Conservation (phyloP, 495 filamentous ascomycete genomes). For the Staphylotrichum longicolle region DNA sequence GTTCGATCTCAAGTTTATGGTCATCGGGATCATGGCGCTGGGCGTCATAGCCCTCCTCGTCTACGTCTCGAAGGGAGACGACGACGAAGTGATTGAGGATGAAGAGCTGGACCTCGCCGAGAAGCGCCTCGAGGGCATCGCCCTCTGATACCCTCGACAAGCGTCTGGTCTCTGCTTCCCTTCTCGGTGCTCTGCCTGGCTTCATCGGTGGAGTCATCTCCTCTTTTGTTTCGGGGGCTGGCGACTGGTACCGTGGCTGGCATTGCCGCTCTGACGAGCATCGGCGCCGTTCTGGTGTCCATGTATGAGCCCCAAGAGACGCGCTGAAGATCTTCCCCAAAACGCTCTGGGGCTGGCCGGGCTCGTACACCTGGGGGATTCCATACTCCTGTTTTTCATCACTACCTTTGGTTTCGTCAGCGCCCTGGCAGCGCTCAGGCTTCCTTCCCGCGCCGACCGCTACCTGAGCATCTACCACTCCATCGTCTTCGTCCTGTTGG, state of each 20-base stretch:
- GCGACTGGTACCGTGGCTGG: constrained; percentile 41
- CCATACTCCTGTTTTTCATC: constrained; percentile 88
- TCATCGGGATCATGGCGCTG: constrained; percentile 68
- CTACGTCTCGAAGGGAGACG: constrained; percentile 60
- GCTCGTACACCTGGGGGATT: constrained; percentile 98
- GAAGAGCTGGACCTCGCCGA: constrained; percentile 46
- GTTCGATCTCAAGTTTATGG: constrained; percentile 85
- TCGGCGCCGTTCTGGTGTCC: constrained; percentile 57
- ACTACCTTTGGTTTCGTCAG: constrained; percentile 76
- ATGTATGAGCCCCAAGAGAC: constrained; percentile 51
- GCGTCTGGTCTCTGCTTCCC: constrained; percentile 35
- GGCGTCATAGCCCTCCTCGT: constrained; percentile 65
- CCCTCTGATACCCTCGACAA: constrained; percentile 38
- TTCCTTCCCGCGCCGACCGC: constrained; percentile 59
- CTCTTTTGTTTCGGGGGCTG: constrained; percentile 33
- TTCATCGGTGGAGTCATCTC: constrained; percentile 32
- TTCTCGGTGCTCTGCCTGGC: constrained; percentile 33
- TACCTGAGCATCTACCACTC: constrained; percentile 80
- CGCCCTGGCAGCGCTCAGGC: constrained; percentile 70
- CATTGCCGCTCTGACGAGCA: constrained; percentile 60
- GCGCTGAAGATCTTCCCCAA: constrained; percentile 64
- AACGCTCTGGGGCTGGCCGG: constrained; percentile 84
- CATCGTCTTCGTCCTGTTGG: constrained; percentile 75
- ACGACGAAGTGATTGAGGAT: constrained; percentile 44
- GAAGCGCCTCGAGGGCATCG: constrained; percentile 40